Conservation (phyloP, 352 stramenopile species). For the Phytophthora rubi region DNA sequence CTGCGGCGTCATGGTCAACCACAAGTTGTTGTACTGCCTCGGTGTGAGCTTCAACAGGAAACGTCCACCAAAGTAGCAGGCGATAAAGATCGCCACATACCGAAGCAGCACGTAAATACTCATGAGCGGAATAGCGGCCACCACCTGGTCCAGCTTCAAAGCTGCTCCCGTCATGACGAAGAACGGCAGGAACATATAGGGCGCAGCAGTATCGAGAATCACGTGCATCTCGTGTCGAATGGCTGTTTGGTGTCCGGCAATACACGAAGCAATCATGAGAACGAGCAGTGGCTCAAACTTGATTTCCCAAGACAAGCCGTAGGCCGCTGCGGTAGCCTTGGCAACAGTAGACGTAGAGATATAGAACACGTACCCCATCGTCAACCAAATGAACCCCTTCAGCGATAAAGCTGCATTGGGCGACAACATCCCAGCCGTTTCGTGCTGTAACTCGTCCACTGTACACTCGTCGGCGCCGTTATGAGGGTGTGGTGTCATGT, state of each 20-base stretch:
- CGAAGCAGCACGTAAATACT: slow-evolving; percentile 66
- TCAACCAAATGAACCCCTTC: slow-evolving; percentile 71
- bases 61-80: slow-evolving; percentile 61
- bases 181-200: slow-evolving; percentile 76
- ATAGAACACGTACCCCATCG: slow-evolving; percentile 69
- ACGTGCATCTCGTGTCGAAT: slow-evolving; percentile 83
- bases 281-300: slow-evolving; percentile 75
- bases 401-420: slow-evolving; percentile 7
- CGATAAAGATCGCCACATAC: slow-evolving; percentile 68
- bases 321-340: slow-evolving; percentile 38
- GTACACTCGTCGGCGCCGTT: slow-evolving; percentile 38
- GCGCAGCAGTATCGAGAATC: slow-evolving; percentile 65
- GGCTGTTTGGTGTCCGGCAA: slow-evolving; percentile 56
- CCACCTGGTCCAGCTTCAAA: slow-evolving; percentile 69
- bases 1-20: slow-evolving; percentile 74
- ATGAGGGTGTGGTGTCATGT: slow-evolving; percentile 29
- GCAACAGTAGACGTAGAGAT: slow-evolving; percentile 52
- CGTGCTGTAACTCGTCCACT: slow-evolving; percentile 37
- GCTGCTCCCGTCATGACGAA: slow-evolving; percentile 77
- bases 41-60: slow-evolving; percentile 64
- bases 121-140: slow-evolving; percentile 67
- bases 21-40: slow-evolving; percentile 75
- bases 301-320: slow-evolving; percentile 55
- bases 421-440: slow-evolving; percentile 32
- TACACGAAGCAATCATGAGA: slow-evolving; percentile 69